phyloP scores from a whole-genome alignment of 805 yeast genomes.

The Metschnikowia cerradonensis region DNA sequence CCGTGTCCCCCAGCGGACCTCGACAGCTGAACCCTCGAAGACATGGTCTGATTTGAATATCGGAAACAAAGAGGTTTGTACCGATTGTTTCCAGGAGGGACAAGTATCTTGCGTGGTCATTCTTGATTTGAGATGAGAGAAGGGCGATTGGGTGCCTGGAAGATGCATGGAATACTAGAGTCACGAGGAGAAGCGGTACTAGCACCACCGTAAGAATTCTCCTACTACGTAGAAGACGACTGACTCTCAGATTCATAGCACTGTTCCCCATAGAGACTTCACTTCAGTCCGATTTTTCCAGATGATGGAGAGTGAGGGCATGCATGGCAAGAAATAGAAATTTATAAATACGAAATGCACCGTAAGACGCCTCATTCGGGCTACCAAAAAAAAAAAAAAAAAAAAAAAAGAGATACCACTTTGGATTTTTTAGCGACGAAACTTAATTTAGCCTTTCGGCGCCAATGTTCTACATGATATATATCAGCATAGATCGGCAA shows the following conservation, averaged over 20 bases:
- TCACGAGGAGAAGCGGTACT: conserved; percentile 7
- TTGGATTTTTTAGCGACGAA: background rate
- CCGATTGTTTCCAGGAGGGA: conserved; percentile 14
- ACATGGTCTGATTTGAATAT: conserved; percentile 13
- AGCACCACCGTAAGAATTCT: conserved; percentile 10
- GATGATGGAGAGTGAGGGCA: background rate
- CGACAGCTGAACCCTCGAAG: conserved; percentile 15
- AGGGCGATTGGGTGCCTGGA: background rate
- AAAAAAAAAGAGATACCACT: background rate
- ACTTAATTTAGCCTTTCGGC: background rate
- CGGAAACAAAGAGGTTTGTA: conserved; percentile 11
- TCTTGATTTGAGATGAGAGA: conserved; percentile 1
- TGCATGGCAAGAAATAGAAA: background rate
- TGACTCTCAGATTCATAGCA: background rate
- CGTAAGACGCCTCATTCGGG: background rate
- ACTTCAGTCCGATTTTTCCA: background rate
- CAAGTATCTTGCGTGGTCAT: background rate
- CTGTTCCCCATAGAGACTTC: background rate
- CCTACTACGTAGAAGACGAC: conserved; percentile 11
- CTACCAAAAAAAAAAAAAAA: background rate
- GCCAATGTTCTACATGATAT: background rate
- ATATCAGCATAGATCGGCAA: background rate
- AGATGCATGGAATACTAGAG: conserved; percentile 9
- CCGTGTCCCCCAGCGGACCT: conserved; percentile 1
- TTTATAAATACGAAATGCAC: conserved; percentile 1